These are phyloP conservation scores for Poteriospumella lacustris DNA, from an alignment of 108 stramenopile genomes.

Conservation along the genomic window DNA sequence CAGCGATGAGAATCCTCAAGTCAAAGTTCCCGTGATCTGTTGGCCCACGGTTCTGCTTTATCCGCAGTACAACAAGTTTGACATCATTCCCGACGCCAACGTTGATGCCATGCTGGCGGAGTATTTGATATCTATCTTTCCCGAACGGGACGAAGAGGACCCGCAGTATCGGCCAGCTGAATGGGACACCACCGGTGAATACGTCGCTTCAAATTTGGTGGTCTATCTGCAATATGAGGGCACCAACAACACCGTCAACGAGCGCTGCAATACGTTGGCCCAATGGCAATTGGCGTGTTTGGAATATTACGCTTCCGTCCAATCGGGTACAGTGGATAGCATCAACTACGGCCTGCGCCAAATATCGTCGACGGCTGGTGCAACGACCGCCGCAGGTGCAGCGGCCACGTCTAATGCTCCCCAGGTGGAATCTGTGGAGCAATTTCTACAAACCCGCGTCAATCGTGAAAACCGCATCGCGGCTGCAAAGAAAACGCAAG, in stretches of 20 bases:
- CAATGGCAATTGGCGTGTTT: neutral
- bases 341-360: neutral
- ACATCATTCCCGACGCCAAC: neutral
- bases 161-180: neutral
- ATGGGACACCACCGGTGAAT: neutral
- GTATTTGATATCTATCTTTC: neutral
- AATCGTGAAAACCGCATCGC: too few relatives aligned
- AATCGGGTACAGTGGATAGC: neutral
- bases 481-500: too few relatives aligned
- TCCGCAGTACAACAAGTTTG: conserved; percentile 18
- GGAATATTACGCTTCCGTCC: neutral
- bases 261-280: neutral
- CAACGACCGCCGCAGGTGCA: neutral
- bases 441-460: neutral
- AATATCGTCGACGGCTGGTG: neutral
- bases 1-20: neutral
- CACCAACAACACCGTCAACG: neutral
- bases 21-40: neutral
- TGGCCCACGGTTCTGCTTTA: neutral
- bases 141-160: neutral
- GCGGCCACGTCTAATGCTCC: too few relatives aligned
- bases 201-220: neutral
- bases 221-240: neutral
- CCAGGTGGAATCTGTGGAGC: neutral
- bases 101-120: conserved; percentile 10